Conservation (phyloP, 1,284 basidiomycete species). For the Serendipita sp. region DNA sequence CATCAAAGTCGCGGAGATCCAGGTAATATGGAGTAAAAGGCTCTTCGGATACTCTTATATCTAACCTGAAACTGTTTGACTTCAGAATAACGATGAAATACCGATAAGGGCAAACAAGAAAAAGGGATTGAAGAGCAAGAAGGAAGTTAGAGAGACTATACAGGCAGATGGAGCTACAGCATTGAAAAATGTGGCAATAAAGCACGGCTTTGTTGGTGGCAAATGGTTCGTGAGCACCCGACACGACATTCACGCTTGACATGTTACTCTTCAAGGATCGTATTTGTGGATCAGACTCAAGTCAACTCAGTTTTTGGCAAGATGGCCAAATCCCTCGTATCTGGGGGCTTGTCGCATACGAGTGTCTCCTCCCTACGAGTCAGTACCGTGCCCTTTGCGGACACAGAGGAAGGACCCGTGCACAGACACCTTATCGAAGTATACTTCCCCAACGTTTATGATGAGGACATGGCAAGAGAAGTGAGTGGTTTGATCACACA, state of each 20-base stretch:
- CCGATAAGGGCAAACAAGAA: constrained; percentile 54
- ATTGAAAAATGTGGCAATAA: constrained; percentile 41
- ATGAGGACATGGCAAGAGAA: constrained; percentile 40
- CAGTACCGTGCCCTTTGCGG: constrained; percentile 35
- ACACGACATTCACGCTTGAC: not conserved
- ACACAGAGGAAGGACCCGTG: constrained; percentile 29
- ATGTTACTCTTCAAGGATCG: constrained; percentile 31
- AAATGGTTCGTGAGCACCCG: constrained; percentile 39
- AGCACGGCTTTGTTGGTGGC: constrained; percentile 38
- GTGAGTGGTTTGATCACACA: constrained; percentile 21
- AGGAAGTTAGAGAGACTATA: constrained; percentile 50
- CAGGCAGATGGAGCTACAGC: constrained; percentile 42
- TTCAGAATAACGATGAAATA: constrained; percentile 43
- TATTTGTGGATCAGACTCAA: constrained; percentile 44
- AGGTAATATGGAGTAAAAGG: not conserved
- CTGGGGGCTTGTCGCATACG: constrained; percentile 45
- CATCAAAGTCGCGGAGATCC: not conserved
- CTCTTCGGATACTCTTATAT: not conserved
- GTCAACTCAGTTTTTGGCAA: constrained; percentile 36
- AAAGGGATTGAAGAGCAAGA: constrained; percentile 54
- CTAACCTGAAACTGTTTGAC: not conserved
- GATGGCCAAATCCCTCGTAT: constrained; percentile 38
- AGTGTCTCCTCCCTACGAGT: constrained; percentile 43
- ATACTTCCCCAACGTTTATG: constrained; percentile 57
- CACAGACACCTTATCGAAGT: constrained; percentile 52